A percentile compares a stretch with the other conserved stretches of the same genome.
These are phyloP conservation scores for Ceratocystis cacaofunesta DNA, from an alignment of 2,329 filamentous ascomycete species.

Conservation along the genomic window DNA sequence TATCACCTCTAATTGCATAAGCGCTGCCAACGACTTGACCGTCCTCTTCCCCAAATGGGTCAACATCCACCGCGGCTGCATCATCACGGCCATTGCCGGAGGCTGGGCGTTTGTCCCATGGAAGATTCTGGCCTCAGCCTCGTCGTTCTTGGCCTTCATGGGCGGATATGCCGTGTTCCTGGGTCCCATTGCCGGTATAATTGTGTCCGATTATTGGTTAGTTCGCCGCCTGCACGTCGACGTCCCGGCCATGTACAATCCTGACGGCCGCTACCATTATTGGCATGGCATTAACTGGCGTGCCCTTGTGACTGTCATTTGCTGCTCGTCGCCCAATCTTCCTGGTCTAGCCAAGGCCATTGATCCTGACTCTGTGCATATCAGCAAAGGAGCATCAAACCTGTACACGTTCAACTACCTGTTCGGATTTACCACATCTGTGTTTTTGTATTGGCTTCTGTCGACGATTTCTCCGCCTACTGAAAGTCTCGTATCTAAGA, in stretches of 20 bases:
- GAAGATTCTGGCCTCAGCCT: conserved; percentile 24
- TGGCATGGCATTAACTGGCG: conserved; percentile 28
- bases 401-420: conserved; percentile 22
- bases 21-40: conserved; percentile 23
- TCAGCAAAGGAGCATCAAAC: conserved; percentile 7
- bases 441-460: conserved; percentile 17
- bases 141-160: conserved; percentile 24
- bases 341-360: conserved; percentile 27
- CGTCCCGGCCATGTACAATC: conserved; percentile 29
- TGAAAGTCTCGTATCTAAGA: conserved; percentile 12
- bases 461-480: conserved; percentile 14
- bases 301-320: conserved; percentile 28
- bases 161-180: conserved; percentile 25
- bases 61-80: conserved; percentile 23
- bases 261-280: conserved; percentile 30
- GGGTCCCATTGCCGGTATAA: conserved; percentile 29
- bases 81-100: conserved; percentile 23
- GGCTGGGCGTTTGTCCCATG: conserved; percentile 26
- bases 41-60: conserved; percentile 23
- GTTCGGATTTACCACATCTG: conserved; percentile 19
- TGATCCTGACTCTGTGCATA: conserved; percentile 10
- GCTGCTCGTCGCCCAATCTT: conserved; percentile 27
- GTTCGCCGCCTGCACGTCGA: conserved; percentile 27
- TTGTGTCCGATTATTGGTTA: conserved; percentile 29
- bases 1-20: conserved; percentile 22